These are phyloP conservation scores for Proliferodiscus dingleyae DNA, from an alignment of 2,329 filamentous ascomycete species.

Conservation along the genomic window DNA sequence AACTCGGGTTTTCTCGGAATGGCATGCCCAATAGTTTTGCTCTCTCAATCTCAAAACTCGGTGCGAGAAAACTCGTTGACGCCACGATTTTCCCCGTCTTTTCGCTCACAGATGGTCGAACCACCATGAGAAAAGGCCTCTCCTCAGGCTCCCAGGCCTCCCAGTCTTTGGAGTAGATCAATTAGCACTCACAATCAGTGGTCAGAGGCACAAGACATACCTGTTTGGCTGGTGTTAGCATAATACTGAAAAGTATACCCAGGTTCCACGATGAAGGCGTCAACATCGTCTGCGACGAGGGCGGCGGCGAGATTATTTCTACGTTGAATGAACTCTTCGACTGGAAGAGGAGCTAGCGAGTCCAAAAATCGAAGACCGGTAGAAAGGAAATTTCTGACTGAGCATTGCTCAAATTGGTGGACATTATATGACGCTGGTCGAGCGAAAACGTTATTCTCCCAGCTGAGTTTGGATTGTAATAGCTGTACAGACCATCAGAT, in stretches of 20 bases:
- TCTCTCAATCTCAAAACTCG: slow-evolving; percentile 56
- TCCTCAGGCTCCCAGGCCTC: slow-evolving; percentile 63
- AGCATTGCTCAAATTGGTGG: slow-evolving; percentile 41
- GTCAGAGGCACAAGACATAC: neutral
- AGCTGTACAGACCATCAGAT: neutral
- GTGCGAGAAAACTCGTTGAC: slow-evolving; percentile 53
- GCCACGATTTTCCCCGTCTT: slow-evolving; percentile 41
- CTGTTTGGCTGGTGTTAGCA: slow-evolving; percentile 51
- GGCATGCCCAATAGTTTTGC: slow-evolving; percentile 56
- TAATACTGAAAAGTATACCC: slow-evolving; percentile 62
- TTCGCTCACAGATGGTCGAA: slow-evolving; percentile 41
- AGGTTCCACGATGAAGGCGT: slow-evolving; percentile 59
- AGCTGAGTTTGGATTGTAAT: neutral
- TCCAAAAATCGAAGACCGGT: slow-evolving; percentile 48
- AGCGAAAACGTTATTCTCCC: neutral
- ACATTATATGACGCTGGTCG: slow-evolving; percentile 5
- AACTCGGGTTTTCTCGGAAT: slow-evolving; percentile 43
- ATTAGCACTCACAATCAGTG: neutral
- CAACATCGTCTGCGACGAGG: slow-evolving; percentile 44
- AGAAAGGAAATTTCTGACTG: slow-evolving; percentile 43
- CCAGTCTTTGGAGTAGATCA: slow-evolving; percentile 40
- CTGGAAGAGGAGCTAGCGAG: slow-evolving; percentile 40
- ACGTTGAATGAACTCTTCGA: slow-evolving; percentile 49
- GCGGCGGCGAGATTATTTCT: slow-evolving; percentile 53
- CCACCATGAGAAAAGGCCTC: slow-evolving; percentile 57